Conservation (phyloP, 148 eudicot species). For the Persicaria maculosa region DNA sequence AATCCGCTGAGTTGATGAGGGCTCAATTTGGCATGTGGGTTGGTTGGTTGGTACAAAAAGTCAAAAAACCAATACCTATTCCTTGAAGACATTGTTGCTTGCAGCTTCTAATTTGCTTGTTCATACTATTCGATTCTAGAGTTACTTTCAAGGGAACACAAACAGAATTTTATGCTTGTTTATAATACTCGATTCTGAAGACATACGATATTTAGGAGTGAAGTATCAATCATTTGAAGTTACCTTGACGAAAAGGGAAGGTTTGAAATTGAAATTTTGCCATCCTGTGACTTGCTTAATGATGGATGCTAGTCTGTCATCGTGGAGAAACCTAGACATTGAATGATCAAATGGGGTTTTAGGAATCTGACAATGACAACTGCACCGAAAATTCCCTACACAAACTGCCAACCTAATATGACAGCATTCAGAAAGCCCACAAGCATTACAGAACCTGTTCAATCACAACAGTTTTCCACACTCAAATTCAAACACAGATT, state of each 20-base stretch:
- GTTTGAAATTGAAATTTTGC: background rate
- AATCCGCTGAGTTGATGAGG: too few species aligned
- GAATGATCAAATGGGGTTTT: background rate
- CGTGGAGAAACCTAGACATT: background rate
- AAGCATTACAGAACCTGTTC: background rate
- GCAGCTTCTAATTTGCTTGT: too few species aligned
- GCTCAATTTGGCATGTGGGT: too few species aligned
- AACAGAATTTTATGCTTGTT: too few species aligned
- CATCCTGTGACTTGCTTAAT: background rate
- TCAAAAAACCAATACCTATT: too few species aligned
- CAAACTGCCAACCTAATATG: constrained; percentile 4
- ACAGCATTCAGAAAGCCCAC: background rate
- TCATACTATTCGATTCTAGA: too few species aligned
- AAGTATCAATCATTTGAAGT: background rate
- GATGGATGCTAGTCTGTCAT: constrained; percentile 6
- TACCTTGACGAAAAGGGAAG: background rate
- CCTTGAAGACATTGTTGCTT: too few species aligned
- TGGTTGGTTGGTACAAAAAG: too few species aligned
- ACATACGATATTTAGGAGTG: too few species aligned
- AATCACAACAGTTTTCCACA: background rate
- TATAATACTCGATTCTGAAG: too few species aligned
- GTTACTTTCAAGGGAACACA: too few species aligned
- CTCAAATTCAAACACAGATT: background rate
- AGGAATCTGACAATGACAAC: background rate
- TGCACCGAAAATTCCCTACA: background rate